Conservation (phyloP, 352 stramenopile species). For the Globisporangium iwayamae region DNA sequence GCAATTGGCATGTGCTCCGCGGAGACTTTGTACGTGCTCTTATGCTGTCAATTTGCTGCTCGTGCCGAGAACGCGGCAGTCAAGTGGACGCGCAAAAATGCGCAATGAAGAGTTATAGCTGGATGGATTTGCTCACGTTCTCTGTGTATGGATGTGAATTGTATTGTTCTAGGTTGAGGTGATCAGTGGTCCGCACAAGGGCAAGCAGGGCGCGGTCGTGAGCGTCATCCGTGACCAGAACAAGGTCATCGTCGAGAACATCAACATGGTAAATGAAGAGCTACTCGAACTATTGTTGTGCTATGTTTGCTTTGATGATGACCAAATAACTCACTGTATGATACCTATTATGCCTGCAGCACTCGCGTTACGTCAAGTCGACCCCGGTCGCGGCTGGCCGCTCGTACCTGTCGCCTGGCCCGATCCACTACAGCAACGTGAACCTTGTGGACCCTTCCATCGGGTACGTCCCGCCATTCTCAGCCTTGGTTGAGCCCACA, state of each 20-base stretch:
- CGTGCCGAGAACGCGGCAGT: background rate
- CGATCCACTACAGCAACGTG: constrained; percentile 88
- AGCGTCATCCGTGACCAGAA: constrained; percentile 77
- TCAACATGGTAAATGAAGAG: constrained; percentile 70
- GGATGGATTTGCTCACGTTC: background rate
- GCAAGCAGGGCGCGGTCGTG: constrained; percentile 72
- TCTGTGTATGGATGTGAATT: background rate
- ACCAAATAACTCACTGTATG: background rate
- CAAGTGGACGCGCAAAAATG: background rate
- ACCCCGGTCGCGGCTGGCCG: constrained; percentile 62
- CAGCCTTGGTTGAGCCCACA: background rate
- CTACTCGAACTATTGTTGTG: background rate
- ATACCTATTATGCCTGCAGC: constrained; percentile 18
- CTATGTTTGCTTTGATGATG: no score
- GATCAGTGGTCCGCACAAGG: constrained; percentile 77
- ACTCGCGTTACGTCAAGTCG: constrained; percentile 80
- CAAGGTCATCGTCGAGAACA: constrained; percentile 80
- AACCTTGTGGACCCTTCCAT: constrained; percentile 82
- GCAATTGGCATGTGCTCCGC: constrained; percentile 77
- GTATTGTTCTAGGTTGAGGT: constrained; percentile 56
- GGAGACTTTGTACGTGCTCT: constrained; percentile 54
- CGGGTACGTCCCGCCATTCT: constrained; percentile 21
- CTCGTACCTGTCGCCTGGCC: constrained; percentile 76
- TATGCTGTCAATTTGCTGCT: background rate
- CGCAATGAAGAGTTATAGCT: background rate